Evolutionary conservation across 768 basidiomycete species (phyloP), one percentile per base, ranked within the genome.

Genomic region (Termitomyces sp.): DNA sequence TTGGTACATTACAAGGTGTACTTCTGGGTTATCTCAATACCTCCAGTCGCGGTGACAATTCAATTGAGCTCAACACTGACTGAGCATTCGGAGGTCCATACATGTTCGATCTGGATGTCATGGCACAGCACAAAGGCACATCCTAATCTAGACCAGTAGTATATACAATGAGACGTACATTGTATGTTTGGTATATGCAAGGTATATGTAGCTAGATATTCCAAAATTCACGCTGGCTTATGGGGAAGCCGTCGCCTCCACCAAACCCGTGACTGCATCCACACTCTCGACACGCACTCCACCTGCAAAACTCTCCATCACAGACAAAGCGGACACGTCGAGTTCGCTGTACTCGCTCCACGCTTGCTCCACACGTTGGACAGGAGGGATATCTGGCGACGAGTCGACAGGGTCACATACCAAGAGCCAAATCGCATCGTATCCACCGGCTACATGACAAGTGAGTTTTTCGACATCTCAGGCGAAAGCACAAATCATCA

Each of bases 371-470:
- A 94, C 77, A 24, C 83, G 82, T 32, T 78, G 70, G 26, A 84
- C 68, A 3, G 91, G 85, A 55, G 71, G 68, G 64, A 81, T 74
- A 59, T 79, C 75, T 9, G 78, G 76, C 37, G 72, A 72, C 42
- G 75, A 72, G 48, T 73, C 71, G 60, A 74, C 64, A 37, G 85
- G 81, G 47, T 89, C 87, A 65, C 89, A 81, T 18, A 95, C 83
- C 16, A 99, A 82, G 5, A 99, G 76, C 93, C 95, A 98, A 58
- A 98, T 83, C 7, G 97, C 97, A 68, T 99, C 97, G 71, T 91
- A 98, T 2, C 97, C 97, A 10, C 97, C 97, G 53, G 97, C 97
- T 98, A 63, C 27, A 53, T 40, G 5, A 18, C 8, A 20, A 27
- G n/a, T 53, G 13, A 53, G 48, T 37, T 32, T 24, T n/a, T 24